These are phyloP conservation scores for Candida khao-thaluensis DNA, from an alignment of 805 yeast genomes.

Conservation along the genomic window DNA sequence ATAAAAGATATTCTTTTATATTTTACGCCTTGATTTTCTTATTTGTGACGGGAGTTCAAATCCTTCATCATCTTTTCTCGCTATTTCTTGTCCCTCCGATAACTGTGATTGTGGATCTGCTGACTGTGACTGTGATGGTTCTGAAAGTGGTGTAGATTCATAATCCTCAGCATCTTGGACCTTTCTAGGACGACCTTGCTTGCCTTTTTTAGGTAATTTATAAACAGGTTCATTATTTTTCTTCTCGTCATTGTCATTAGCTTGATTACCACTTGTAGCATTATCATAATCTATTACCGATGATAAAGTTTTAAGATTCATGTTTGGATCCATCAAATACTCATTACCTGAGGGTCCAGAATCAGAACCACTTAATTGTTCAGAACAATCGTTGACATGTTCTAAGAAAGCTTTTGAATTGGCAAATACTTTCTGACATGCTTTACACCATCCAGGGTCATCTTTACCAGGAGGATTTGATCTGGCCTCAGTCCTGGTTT, in stretches of 20 bases:
- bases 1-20: conserved; percentile 4
- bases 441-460: conserved; percentile 67
- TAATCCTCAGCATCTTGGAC: no score
- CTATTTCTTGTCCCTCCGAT: not conserved
- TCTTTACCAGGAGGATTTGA: conserved; percentile 27
- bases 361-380: conserved; percentile 13
- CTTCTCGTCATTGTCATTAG: not conserved
- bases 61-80: not conserved
- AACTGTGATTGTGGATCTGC: no score
- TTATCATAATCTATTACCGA: conserved; percentile 16
- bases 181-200: not conserved
- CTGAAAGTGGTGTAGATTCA: no score
- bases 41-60: conserved; percentile 4
- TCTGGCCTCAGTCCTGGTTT: conserved; percentile 13
- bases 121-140: no score
- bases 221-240: not conserved
- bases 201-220: conserved; percentile 3
- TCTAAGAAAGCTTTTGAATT: conserved; percentile 56
- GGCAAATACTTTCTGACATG: conserved; percentile 58
- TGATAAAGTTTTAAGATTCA: conserved; percentile 16
- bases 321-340: conserved; percentile 12
- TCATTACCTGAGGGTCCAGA: conserved; percentile 5
- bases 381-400: conserved; percentile 66
- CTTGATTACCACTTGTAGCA: no score
- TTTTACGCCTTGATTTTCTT: conserved; percentile 6